Conservation (phyloP, 176 grass and related monocot genomes). For the Bolboschoenus planiculmis region DNA sequence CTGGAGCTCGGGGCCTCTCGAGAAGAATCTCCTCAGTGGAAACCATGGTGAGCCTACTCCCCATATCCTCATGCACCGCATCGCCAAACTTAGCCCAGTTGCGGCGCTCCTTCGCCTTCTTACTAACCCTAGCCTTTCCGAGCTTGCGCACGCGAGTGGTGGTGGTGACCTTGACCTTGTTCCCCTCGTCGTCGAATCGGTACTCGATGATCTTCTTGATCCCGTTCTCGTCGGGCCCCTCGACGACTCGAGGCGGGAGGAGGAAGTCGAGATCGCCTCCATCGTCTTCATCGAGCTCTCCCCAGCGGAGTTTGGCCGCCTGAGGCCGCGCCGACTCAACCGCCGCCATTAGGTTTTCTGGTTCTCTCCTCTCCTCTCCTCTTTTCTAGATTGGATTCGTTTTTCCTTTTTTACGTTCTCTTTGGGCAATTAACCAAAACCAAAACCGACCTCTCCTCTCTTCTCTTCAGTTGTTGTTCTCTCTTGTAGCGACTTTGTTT, state of each 20-base stretch:
- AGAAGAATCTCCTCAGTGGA: constrained; percentile 82
- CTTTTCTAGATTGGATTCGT: neutral
- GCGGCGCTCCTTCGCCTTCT: constrained; percentile 68
- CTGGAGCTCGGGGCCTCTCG: constrained; percentile 71
- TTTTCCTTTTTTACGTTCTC: neutral
- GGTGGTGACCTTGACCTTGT: constrained; percentile 74
- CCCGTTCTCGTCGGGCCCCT: constrained; percentile 69
- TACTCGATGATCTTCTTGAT: constrained; percentile 69
- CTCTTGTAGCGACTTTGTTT: neutral
- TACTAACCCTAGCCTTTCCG: constrained; percentile 50
- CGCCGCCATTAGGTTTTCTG: constrained; percentile 32
- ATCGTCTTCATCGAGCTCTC: constrained; percentile 70
- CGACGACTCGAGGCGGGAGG: constrained; percentile 56
- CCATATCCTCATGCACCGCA: constrained; percentile 53
- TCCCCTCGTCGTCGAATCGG: constrained; percentile 68
- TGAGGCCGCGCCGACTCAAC: constrained; percentile 27
- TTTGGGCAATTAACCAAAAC: too few species aligned
- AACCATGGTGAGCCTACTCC: constrained; percentile 59
- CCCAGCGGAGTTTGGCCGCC: constrained; percentile 53
- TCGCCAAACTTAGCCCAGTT: constrained; percentile 79
- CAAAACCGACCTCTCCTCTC: neutral
- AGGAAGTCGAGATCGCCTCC: constrained; percentile 68
- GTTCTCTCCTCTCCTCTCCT: neutral
- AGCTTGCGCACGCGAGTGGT: constrained; percentile 70
- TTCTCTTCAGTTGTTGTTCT: neutral